phyloP scores from a whole-genome alignment of 2,329 filamentous ascomycete genomes.

The Incumbomyces delicatus region DNA sequence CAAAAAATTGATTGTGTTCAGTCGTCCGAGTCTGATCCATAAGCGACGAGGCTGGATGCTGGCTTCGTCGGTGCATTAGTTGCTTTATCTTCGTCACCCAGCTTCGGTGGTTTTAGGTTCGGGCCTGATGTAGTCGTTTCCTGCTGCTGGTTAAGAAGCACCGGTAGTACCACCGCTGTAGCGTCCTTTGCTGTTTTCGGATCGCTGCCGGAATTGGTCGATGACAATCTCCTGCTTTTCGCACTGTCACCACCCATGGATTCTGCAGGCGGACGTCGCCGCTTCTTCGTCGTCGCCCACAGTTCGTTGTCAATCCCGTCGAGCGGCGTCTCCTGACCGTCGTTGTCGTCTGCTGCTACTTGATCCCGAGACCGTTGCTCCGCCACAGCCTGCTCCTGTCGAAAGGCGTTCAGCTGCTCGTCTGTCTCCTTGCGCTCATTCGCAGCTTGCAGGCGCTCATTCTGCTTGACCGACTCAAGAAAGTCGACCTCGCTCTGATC shows the following conservation, averaged over 20 bases:
- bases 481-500: conserved; percentile 45
- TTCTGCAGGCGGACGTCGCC: not conserved
- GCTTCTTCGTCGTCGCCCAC: conserved; percentile 4
- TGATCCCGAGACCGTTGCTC: conserved; percentile 33
- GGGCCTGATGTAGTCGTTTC: not conserved
- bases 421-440: conserved; percentile 49
- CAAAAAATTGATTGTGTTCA: not conserved
- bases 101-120: not conserved
- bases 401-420: conserved; percentile 50
- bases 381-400: conserved; percentile 49
- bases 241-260: not conserved
- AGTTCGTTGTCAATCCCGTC: not conserved
- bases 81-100: too few relatives aligned
- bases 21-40: conserved; percentile 5
- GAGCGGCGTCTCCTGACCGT: not conserved
- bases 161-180: too few relatives aligned
- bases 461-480: conserved; percentile 47
- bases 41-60: conserved; percentile 1
- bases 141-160: not conserved
- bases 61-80: not conserved
- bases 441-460: conserved; percentile 46
- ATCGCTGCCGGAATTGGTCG: not conserved
- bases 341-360: not conserved
- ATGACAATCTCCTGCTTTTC: conserved; percentile 1
- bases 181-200: too few relatives aligned